Conservation (phyloP, 139 green algal species). For the Chlamydomonas incerta region DNA sequence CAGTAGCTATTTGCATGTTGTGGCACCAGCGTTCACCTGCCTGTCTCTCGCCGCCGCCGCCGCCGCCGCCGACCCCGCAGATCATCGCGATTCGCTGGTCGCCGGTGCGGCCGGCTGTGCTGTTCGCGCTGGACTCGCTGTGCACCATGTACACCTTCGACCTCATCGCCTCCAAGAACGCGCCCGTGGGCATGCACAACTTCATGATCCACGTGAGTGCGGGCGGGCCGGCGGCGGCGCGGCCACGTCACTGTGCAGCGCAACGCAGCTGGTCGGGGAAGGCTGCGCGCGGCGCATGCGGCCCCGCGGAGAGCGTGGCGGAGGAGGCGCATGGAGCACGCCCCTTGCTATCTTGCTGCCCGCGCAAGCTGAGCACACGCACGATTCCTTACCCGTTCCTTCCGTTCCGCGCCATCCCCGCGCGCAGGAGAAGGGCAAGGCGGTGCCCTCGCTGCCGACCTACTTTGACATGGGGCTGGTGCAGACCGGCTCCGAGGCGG, state of each 20-base stretch:
- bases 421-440: neutral
- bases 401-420: neutral
- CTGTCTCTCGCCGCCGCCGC: too few species aligned
- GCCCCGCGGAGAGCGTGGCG: too few species aligned
- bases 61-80: too few species aligned
- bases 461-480: slow-evolving; percentile 33
- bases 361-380: too few species aligned
- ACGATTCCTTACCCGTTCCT: neutral
- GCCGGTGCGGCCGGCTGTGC: slow-evolving; percentile 46
- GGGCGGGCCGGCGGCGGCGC: too few species aligned
- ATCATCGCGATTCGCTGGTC: slow-evolving; percentile 47
- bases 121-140: slow-evolving; percentile 52
- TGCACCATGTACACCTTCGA: slow-evolving; percentile 55
- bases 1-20: too few species aligned
- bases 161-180: slow-evolving; percentile 29
- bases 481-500: neutral
- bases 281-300: too few species aligned
- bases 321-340: too few species aligned
- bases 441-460: slow-evolving; percentile 19
- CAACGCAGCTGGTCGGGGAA: neutral
- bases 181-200: slow-evolving; percentile 7
- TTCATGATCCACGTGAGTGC: slow-evolving; percentile 35
- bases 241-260: too few species aligned
- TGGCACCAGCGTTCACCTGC: too few species aligned
- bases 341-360: too few species aligned